Evolutionary conservation across 352 stramenopile species (phyloP), one percentile per base, ranked within the genome.

Genomic region (Globisporangium perplexum): DNA sequence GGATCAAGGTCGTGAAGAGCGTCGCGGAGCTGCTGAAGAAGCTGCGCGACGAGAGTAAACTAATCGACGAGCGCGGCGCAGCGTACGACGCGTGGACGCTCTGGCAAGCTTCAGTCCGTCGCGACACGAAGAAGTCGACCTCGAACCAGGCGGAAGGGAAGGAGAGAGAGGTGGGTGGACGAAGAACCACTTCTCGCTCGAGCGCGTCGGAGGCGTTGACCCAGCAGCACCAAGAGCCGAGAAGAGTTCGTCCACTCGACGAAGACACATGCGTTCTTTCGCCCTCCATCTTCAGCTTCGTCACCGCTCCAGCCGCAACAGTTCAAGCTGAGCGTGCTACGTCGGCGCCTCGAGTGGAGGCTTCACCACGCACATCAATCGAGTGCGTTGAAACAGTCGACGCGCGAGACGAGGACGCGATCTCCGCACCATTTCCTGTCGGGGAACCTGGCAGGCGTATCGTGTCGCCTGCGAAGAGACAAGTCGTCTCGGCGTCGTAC

Each of bases 1-100:
- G 75, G 17, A 68, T 89, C 20, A 91, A 91, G 51, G 63, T 89
- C 35, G 68, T 88, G 8, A 85, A 79, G 50, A 80, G 22, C n/a
- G 23, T 78, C 3, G 23, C 43, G 1, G 74, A 83, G 30, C 46
- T 91, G 22, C 36, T 78, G 10, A 74, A 66, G 50, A 87, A 75
- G 20, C 50, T 88, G 56, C 50, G 63, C n/a, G 72, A 86, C 1
- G 75, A 90, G 31, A 50, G 84, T 3, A 55, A 63, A 20, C 33
- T 54, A 5, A 44, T 78, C 17, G 47, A 45, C 24, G 52, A 50
- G 2, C 33, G 18, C 8, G 62, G 50, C n/a, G 63, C 68, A 6
- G 53, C n/a, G 31, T 88, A 81, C 47, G 70, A 50, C 1, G 58
- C 79, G 11, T 78, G 74, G 70, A 71, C 65, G 22, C 56, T 87